phyloP scores from a whole-genome alignment of 1,284 basidiomycete genomes.

The Cryptococcus sp. region DNA sequence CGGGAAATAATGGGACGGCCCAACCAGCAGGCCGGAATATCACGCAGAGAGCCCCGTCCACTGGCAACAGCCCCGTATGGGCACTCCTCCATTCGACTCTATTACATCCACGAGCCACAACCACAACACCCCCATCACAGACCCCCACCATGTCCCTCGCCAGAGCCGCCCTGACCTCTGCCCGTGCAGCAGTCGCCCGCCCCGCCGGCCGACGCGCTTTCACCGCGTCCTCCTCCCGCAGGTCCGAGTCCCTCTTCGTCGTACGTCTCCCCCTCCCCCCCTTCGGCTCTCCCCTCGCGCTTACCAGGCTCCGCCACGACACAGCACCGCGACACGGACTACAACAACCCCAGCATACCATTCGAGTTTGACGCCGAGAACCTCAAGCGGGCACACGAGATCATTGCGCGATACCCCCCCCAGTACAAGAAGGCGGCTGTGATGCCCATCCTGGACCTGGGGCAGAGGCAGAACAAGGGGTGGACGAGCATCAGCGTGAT shows the following conservation, averaged over 20 bases:
- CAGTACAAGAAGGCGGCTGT: constrained; percentile 98
- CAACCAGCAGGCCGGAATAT: constrained; percentile 14
- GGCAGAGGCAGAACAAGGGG: constrained; percentile 94
- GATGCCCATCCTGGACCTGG: constrained; percentile 94
- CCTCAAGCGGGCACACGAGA: constrained; percentile 77
- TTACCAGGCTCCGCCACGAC: constrained; percentile 1
- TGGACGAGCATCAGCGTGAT: constrained; percentile 99
- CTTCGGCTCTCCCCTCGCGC: constrained; percentile 1
- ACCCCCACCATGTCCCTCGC: constrained; percentile 36
- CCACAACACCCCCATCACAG: neutral
- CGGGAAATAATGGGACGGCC: neutral
- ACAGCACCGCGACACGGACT: constrained; percentile 87
- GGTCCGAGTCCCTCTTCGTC: constrained; percentile 62
- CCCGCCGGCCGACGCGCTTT: constrained; percentile 49
- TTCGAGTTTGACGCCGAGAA: constrained; percentile 84
- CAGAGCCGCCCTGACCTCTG: constrained; percentile 33
- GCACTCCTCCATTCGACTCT: too few relatives aligned
- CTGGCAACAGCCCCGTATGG: too few relatives aligned
- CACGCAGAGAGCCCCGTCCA: neutral
- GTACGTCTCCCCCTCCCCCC: constrained; percentile 34
- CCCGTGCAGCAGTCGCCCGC: constrained; percentile 20
- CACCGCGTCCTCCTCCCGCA: constrained; percentile 52
- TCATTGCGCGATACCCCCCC: constrained; percentile 87
- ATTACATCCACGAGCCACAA: neutral
- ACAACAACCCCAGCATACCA: constrained; percentile 83